Evolutionary conservation across 169 alveolate genomes (phyloP).

Genomic region (Plasmodium fragile): DNA sequence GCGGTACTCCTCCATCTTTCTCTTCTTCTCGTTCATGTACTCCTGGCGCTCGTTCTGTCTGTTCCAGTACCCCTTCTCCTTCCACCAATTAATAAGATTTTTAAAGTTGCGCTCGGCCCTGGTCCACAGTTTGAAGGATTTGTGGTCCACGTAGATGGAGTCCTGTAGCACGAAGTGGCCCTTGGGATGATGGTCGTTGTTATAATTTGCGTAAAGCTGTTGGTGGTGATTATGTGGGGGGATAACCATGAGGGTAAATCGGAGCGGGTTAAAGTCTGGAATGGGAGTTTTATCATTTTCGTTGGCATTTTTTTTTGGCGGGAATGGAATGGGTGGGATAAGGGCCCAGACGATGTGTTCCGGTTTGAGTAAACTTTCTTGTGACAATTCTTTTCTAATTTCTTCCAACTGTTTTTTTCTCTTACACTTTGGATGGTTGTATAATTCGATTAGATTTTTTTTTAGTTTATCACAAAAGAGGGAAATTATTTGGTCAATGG

Average conservation of each 20-base stretch:
- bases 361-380: conserved; percentile 84
- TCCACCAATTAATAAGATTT: conserved; percentile 87
- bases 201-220: conserved; percentile 23
- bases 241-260: conserved; percentile 85
- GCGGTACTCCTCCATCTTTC: conserved; percentile 76
- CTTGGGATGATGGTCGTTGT: conserved; percentile 58
- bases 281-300: conserved; percentile 28
- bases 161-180: conserved; percentile 82
- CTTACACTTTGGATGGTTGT: conserved; percentile 85
- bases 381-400: conserved; percentile 84
- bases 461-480: conserved; percentile 86
- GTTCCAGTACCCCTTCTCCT: conserved; percentile 89
- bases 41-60: conserved; percentile 81
- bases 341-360: conserved; percentile 87
- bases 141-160: conserved; percentile 87
- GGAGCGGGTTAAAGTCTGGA: conserved; percentile 78
- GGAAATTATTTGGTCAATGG: conserved; percentile 85
- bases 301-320: conserved; percentile 37
- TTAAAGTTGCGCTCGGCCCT: conserved; percentile 66
- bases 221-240: conserved; percentile 81
- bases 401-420: conserved; percentile 76
- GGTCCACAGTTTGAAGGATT: conserved; percentile 84
- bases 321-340: conserved; percentile 80
- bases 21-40: conserved; percentile 80
- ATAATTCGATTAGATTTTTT: conserved; percentile 85